These are phyloP conservation scores for Biscogniauxia sp. DNA, from an alignment of 2,329 filamentous ascomycete genomes.

Conservation along the genomic window DNA sequence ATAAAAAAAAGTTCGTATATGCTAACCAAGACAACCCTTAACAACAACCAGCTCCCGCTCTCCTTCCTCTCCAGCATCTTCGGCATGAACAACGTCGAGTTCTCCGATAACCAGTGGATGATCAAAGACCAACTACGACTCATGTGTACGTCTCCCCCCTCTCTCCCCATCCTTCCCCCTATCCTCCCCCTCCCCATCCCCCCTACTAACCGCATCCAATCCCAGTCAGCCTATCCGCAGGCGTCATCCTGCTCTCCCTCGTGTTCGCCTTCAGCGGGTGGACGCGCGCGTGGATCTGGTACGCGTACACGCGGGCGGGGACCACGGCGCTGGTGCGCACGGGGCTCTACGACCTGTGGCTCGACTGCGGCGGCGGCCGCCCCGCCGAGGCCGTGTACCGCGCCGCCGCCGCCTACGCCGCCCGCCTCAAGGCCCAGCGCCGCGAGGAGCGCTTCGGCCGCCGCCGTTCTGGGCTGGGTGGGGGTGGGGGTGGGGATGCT, in stretches of 20 bases:
- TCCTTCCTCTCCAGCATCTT: conserved; percentile 39
- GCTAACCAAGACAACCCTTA: not conserved
- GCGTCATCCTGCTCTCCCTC: conserved; percentile 25
- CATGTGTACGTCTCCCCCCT: not conserved
- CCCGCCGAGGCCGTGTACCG: conserved; percentile 3
- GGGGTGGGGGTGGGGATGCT: too few species aligned
- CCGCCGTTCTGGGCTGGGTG: not conserved
- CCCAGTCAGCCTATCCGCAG: conserved; percentile 26
- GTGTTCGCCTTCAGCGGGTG: conserved; percentile 23
- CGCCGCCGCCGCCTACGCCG: not conserved
- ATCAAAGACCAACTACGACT: not conserved
- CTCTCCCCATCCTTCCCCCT: too few species aligned
- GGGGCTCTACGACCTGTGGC: conserved; percentile 9
- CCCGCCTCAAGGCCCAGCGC: conserved; percentile 1
- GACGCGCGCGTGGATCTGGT: conserved; percentile 13
- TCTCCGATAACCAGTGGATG: conserved; percentile 11
- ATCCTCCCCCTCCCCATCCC: too few species aligned
- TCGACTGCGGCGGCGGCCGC: not conserved
- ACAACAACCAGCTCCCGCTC: conserved; percentile 31
- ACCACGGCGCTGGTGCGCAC: conserved; percentile 1
- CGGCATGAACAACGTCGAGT: conserved; percentile 36
- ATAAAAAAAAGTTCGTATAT: not conserved
- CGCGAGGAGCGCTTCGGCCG: not conserved
- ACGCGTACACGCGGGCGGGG: conserved; percentile 2
- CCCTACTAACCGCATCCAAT: not conserved